Evolutionary conservation across 495 filamentous ascomycete species (phyloP), one percentile per base, ranked within the genome.

Genomic region (Neurospora intermedia): DNA sequence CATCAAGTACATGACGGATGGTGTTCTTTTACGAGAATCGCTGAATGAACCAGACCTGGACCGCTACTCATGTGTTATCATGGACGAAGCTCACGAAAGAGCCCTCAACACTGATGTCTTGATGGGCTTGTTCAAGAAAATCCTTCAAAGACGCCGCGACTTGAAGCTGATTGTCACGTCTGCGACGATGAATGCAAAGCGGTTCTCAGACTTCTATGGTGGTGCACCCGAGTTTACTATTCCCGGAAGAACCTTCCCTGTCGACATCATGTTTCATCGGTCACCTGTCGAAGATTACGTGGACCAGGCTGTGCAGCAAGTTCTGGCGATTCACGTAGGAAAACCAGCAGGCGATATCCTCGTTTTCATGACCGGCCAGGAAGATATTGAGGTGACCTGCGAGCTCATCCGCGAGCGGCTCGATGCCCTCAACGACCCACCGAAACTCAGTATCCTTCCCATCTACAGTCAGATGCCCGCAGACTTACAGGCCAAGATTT

Each of bases 381-480:
- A 99, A 83, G 96, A 99, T 78, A 99, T 99, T 73, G 96, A 98
- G 82, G 90, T 92, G 43, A 98, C 96, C 0, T 99, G 96, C 78
- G 96, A 98, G 76, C 85, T 98, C 2, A 87, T 97, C 31, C 93
- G 91, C 59, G 96, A 99, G 78, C 85, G 96, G 41, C 81, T 99
- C n/a, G 92, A 93, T 74, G 83, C 95, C 73, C 87, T 99, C 11
- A 98, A 98, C 74, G 95, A 98, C 78, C 96, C 96, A 1, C 93
- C 94, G 10, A 94, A 97, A 76, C 89, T 99, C 41, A 94, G 91
- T 78, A 97, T 99, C 62, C 87, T 99, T 27, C 96, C 96, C 0
- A 98, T 99, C 43, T 99, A 99, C 88, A 97, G 93, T 85, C 96
- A 98, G 81, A 97, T 99, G 95, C 96, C 96, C 1, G 96, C 96